phyloP scores from a whole-genome alignment of 2,329 filamentous ascomycete species.

The Neopestalotiopsis rosae region DNA sequence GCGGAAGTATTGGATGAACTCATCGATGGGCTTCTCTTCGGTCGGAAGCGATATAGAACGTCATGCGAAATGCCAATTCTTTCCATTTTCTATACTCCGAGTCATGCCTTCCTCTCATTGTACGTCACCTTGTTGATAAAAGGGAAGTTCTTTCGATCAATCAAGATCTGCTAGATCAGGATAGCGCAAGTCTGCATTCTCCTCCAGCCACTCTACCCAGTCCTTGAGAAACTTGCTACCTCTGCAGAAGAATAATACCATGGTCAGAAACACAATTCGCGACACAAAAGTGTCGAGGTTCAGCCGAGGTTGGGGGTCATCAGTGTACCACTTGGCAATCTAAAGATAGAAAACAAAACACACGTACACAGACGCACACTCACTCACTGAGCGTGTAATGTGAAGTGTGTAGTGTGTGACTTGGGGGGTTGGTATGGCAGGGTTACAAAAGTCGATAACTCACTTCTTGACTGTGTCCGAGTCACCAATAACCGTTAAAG shows the following conservation, averaged over 20 bases:
- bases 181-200: constrained; percentile 88
- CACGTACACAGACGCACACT: not conserved
- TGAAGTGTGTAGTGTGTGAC: not conserved
- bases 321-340: constrained; percentile 3
- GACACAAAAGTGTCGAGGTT: constrained; percentile 19
- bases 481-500: constrained; percentile 89
- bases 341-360: constrained; percentile 14
- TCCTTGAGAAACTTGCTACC: constrained; percentile 83
- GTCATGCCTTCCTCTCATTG: too few species aligned
- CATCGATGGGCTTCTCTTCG: not conserved
- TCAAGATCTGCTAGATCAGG: constrained; percentile 64
- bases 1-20: constrained; percentile 20
- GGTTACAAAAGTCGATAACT: constrained; percentile 45
- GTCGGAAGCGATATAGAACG: not conserved
- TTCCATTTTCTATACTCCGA: not conserved
- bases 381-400: not conserved
- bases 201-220: constrained; percentile 93
- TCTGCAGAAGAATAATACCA: constrained; percentile 49
- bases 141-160: constrained; percentile 23
- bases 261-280: constrained; percentile 27
- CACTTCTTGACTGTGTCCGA: constrained; percentile 90
- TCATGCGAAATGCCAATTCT: not conserved
- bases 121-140: not conserved
- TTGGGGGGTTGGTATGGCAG: not conserved
- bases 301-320: not conserved